Evolutionary conservation across 2,329 filamentous ascomycete genomes (phyloP), one percentile per base, ranked within the genome.

Genomic region (Cladosporium halotolerans): DNA sequence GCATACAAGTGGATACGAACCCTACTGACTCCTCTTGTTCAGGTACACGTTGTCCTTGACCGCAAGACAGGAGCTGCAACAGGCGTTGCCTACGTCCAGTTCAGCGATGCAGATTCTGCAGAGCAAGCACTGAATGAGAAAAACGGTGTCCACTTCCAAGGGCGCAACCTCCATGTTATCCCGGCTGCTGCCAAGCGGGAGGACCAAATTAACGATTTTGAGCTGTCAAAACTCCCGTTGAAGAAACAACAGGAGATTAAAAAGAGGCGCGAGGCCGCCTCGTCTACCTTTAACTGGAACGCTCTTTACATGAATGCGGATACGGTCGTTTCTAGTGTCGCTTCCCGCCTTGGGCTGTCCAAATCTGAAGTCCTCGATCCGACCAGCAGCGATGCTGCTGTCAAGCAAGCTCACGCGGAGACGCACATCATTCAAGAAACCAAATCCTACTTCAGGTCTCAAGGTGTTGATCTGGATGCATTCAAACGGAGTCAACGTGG

Each of bases 221-320:
- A 86, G 54, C 79, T 99, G 52, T 90, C 92, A 0, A 95, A 96
- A 70, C 72, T 99, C 62, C 92, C 93, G 13, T 75, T 97, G 59
- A 97, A 96, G 73, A 93, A 95, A 70, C 93, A 97, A 70, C 89
- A 89, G 62, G 81, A 95, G 64, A 87, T 97, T 61, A 89, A 87
- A 68, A 88, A 87, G 64, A 95, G 88, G 72, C 80, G 85, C 46
- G 86, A 92, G 63, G 88, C 91, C 18, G 79, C 87, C 8, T 85
- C 84, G 31, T 83, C 80, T 45, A 83, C 81, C 1, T 97, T 97
- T 73, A 96, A 92, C 68, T 99, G 93, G 93, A 99, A 99, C 75
- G 92, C 91, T n/a, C 77, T 99, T n/a, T 99, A 93, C 71, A 95
- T 99, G 88, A 96, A 87, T 71, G 87, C 69, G 68, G 91, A 99